A percentile compares a stretch with the other conserved stretches of the same genome.
These are phyloP conservation scores for Persicaria maculosa DNA, from an alignment of 148 eudicot genomes.

Conservation along the genomic window DNA sequence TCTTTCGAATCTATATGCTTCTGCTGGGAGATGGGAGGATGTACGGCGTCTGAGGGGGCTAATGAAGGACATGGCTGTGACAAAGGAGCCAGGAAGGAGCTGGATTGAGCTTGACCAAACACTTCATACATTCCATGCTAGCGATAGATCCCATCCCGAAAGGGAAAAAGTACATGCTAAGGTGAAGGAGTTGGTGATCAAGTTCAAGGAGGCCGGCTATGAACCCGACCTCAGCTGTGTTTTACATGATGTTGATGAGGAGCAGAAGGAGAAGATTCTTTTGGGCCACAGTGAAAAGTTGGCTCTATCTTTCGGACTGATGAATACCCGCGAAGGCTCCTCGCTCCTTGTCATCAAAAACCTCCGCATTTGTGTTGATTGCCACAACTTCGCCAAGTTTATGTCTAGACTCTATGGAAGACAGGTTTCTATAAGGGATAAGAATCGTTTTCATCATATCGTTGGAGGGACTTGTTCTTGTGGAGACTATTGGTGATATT, in stretches of 20 bases:
- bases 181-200: slow-evolving; percentile 43
- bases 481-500: slow-evolving; percentile 61
- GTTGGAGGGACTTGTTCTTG: slow-evolving; percentile 62
- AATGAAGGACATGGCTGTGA: slow-evolving; percentile 55
- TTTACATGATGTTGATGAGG: slow-evolving; percentile 69
- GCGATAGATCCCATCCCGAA: slow-evolving; percentile 56
- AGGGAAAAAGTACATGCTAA: slow-evolving; percentile 50
- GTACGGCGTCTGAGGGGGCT: slow-evolving; percentile 46
- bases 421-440: slow-evolving; percentile 24
- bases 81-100: slow-evolving; percentile 79
- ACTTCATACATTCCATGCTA: slow-evolving; percentile 64
- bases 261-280: slow-evolving; percentile 77
- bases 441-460: slow-evolving; percentile 67
- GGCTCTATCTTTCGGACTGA: slow-evolving; percentile 63
- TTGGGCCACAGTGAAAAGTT: slow-evolving; percentile 74
- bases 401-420: slow-evolving; percentile 28
- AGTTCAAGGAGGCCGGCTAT: slow-evolving; percentile 62
- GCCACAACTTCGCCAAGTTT: slow-evolving; percentile 78
- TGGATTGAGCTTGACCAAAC: slow-evolving; percentile 71
- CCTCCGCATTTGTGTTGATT: slow-evolving; percentile 76
- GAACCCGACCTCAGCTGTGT: slow-evolving; percentile 66
- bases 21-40: slow-evolving; percentile 82
- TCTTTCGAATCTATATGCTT: slow-evolving; percentile 66
- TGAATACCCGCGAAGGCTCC: slow-evolving; percentile 32
- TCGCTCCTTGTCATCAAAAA: slow-evolving; percentile 67